Conservation (phyloP, 306 rosid genomes). For the Medicago ruthenica region DNA sequence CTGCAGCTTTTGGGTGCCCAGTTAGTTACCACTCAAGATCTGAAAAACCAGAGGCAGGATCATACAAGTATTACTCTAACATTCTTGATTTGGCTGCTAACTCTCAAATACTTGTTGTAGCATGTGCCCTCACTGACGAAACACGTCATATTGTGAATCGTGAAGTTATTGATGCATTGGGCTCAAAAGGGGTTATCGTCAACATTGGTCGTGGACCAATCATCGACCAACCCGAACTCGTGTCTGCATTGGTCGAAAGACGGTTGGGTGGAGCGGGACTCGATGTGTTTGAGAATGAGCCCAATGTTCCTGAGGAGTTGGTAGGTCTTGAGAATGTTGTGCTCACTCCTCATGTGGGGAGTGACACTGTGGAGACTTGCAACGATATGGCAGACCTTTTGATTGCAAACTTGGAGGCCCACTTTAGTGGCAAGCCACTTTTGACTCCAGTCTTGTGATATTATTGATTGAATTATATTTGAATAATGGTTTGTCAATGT, state of each 20-base stretch:
- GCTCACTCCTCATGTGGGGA: slow-evolving; percentile 69
- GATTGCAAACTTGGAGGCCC: slow-evolving; percentile 65
- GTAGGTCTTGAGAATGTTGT: slow-evolving; percentile 66
- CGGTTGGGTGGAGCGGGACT: slow-evolving; percentile 76
- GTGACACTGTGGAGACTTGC: slow-evolving; percentile 68
- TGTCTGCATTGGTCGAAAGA: slow-evolving; percentile 63
- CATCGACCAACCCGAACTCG: slow-evolving; percentile 60
- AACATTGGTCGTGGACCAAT: slow-evolving; percentile 70
- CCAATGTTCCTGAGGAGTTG: slow-evolving; percentile 59
- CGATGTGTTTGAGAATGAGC: slow-evolving; percentile 77
- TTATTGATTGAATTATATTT: slow-evolving; percentile 19
- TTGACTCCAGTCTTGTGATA: slow-evolving; percentile 50
- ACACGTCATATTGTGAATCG: slow-evolving; percentile 67
- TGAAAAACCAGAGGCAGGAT: slow-evolving; percentile 52
- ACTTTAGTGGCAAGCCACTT: slow-evolving; percentile 58
- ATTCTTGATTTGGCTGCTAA: slow-evolving; percentile 58
- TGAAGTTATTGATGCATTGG: slow-evolving; percentile 64
- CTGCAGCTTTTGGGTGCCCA: slow-evolving; percentile 62
- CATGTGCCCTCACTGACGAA: slow-evolving; percentile 63
- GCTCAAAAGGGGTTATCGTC: slow-evolving; percentile 70
- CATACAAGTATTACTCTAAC: slow-evolving; percentile 57
- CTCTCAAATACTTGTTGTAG: slow-evolving; percentile 59
- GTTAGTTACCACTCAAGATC: slow-evolving; percentile 63
- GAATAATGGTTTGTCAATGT: slow-evolving; percentile 7
- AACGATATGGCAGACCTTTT: slow-evolving; percentile 72